Conservation (phyloP, 2,329 filamentous ascomycete genomes). For the Epichloe baconii region DNA sequence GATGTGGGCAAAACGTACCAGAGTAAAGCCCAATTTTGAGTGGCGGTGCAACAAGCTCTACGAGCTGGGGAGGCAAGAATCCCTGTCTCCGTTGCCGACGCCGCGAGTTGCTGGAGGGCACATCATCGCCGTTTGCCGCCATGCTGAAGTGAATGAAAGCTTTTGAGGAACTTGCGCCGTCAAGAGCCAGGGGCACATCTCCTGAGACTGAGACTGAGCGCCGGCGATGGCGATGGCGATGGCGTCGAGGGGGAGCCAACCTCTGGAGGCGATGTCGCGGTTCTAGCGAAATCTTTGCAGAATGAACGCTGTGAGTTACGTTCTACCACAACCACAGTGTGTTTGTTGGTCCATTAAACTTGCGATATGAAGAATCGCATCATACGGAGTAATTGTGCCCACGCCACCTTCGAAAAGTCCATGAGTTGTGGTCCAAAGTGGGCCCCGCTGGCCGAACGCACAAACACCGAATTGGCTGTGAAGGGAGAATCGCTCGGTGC, state of each 20-base stretch:
- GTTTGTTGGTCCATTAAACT: background rate
- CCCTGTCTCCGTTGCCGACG: conserved; percentile 18
- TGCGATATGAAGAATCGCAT: background rate
- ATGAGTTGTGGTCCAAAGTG: conserved; percentile 2
- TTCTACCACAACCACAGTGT: background rate
- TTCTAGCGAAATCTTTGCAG: background rate
- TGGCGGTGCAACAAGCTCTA: conserved; percentile 34
- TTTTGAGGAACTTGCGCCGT: background rate
- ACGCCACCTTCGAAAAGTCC: background rate
- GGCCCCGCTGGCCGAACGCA: background rate
- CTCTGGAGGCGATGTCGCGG: too few species aligned
- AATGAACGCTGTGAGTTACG: background rate
- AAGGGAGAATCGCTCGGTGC: too few species aligned
- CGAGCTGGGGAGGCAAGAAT: conserved; percentile 29
- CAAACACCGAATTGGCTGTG: background rate
- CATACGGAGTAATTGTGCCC: background rate
- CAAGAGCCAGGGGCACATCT: background rate
- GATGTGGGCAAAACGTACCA: conserved; percentile 27
- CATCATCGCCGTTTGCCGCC: conserved; percentile 5
- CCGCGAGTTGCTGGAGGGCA: conserved; percentile 10
- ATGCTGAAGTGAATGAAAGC: conserved; percentile 4
- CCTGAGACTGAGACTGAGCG: background rate
- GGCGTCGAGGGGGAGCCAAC: background rate
- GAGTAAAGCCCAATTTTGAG: conserved; percentile 46
- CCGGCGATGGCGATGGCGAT: background rate